A percentile compares a stretch with the other conserved stretches of the same genome.
phyloP scores from a whole-genome alignment of 139 green algal species.

The Edaphochlamys debaryana region DNA sequence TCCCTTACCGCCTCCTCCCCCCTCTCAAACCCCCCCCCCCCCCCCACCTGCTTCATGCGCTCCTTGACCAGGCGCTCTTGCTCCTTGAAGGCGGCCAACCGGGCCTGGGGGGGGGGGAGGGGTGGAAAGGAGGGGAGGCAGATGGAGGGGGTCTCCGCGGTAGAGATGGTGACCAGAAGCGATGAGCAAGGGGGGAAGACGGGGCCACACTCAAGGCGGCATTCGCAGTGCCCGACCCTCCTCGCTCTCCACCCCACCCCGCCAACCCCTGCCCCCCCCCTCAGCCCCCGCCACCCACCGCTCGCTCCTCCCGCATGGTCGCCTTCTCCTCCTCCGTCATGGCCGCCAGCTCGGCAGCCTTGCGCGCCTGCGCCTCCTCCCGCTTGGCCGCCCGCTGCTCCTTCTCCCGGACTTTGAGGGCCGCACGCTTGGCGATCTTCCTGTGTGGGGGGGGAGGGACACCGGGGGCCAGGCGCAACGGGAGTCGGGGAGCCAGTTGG shows the following conservation, averaged over 20 bases:
- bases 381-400: background rate
- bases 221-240: background rate
- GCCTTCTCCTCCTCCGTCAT: constrained; percentile 18
- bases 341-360: background rate
- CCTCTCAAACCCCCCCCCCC: background rate
- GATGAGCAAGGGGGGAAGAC: too few species aligned
- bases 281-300: background rate
- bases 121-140: background rate
- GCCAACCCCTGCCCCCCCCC: background rate
- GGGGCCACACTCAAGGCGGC: too few species aligned
- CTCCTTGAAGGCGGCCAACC: background rate
- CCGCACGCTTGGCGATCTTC: background rate
- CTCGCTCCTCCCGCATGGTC: background rate
- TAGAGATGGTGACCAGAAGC: too few species aligned
- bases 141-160: too few species aligned
- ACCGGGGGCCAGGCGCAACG: background rate
- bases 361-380: background rate
- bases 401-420: constrained; percentile 18
- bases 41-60: constrained; percentile 7
- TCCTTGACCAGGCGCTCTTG: constrained; percentile 25
- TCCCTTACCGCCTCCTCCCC: constrained; percentile 39
- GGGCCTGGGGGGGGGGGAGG: background rate
- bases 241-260: background rate
- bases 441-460: background rate
- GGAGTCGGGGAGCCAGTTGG: background rate